Percentiles rank a stretch among this genome's conserved stretches.
phyloP scores from a whole-genome alignment of 2,329 filamentous ascomycete genomes.

The Aspergillus uvarum region DNA sequence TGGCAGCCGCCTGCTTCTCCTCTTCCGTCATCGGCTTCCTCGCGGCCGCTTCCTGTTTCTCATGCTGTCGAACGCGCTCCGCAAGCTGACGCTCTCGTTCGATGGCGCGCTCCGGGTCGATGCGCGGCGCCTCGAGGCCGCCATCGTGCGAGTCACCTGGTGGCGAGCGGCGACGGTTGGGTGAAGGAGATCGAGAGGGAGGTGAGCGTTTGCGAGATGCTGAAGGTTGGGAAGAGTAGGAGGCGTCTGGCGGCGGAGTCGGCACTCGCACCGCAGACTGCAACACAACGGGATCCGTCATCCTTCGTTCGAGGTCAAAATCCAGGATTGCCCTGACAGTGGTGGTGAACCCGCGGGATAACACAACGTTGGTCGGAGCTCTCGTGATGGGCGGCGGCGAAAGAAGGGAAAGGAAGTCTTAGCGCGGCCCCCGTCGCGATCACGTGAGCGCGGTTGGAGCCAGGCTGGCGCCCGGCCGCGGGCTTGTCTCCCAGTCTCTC shows the following conservation, averaged over 20 bases:
- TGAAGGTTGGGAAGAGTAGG: conserved; percentile 50
- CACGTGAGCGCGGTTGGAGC: conserved; percentile 22
- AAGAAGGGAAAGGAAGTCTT: conserved; percentile 26
- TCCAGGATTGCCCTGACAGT: conserved; percentile 12
- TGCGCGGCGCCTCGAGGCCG: conserved; percentile 46
- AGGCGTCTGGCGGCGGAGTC: conserved; percentile 53
- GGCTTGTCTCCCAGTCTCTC: conserved; percentile 2
- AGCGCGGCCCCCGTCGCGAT: conserved; percentile 10
- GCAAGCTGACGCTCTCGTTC: conserved; percentile 52
- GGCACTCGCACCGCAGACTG: conserved; percentile 61
- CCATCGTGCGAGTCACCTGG: conserved; percentile 37
- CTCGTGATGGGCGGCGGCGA: conserved; percentile 11
- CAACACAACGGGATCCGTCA: conserved; percentile 49
- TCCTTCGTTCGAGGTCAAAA: conserved; percentile 22
- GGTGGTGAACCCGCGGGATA: conserved; percentile 10
- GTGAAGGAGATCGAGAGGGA: conserved; percentile 54
- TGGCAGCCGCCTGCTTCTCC: conserved; percentile 82
- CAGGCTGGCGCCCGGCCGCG: conserved; percentile 18
- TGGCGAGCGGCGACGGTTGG: conserved; percentile 51
- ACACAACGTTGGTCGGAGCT: conserved; percentile 12
- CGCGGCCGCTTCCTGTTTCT: conserved; percentile 44
- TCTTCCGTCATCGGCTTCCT: conserved; percentile 66
- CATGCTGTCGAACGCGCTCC: conserved; percentile 55
- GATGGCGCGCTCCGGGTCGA: conserved; percentile 51
- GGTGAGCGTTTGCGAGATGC: conserved; percentile 59